These are phyloP conservation scores for Asterella californica DNA, from an alignment of 225 moss, liverwort and hornwort genomes.

Conservation along the genomic window DNA sequence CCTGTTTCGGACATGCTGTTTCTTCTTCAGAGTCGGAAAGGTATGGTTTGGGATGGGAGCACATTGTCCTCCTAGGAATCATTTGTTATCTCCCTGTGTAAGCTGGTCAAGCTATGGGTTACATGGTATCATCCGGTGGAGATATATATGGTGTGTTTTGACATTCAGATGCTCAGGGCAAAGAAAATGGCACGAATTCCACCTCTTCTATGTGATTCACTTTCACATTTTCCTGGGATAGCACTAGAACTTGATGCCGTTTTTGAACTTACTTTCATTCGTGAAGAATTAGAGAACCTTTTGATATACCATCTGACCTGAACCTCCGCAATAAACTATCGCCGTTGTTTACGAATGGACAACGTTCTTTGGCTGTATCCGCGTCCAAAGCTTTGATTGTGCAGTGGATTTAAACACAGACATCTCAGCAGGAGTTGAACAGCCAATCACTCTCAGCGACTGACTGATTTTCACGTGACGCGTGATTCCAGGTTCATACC, in stretches of 20 bases:
- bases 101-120: too few species aligned
- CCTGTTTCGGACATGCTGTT: not conserved
- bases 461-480: not conserved
- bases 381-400: not conserved
- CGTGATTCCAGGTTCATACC: constrained; percentile 28
- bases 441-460: not conserved
- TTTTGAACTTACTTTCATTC: too few species aligned
- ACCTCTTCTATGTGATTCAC: not conserved
- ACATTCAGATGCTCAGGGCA: too few species aligned
- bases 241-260: not conserved
- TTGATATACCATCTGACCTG: too few species aligned
- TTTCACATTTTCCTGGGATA: not conserved
- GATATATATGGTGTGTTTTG: not conserved
- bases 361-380: not conserved
- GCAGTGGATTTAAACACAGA: not conserved
- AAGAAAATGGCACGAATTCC: too few species aligned
- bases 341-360: not conserved
- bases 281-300: too few species aligned
- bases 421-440: not conserved
- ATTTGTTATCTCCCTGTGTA: not conserved
- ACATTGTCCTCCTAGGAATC: not conserved
- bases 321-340: not conserved
- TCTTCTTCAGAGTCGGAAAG: constrained; percentile 16
- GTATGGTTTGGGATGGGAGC: not conserved
- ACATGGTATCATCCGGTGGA: not conserved